Evolutionary conservation across 2,329 filamentous ascomycete genomes (phyloP).

Genomic region (Aspergillus glaucus): DNA sequence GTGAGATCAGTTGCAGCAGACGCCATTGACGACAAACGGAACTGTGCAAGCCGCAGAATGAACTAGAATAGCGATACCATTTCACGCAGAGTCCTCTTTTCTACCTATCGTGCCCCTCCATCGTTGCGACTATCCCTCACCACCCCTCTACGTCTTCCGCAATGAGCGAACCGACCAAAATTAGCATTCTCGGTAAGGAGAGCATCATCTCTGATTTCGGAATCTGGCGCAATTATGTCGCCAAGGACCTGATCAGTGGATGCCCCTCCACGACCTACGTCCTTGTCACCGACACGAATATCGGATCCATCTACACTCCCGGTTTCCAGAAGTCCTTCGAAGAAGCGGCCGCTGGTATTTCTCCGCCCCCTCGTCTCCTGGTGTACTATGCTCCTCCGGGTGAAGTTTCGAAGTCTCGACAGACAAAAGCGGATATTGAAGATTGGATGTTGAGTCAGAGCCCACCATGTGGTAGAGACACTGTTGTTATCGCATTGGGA

Average conservation of each 20-base stretch:
- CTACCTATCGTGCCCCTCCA: constrained; percentile 6
- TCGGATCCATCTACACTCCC: constrained; percentile 74
- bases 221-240: constrained; percentile 77
- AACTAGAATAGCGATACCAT: constrained; percentile 10
- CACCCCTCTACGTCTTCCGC: constrained; percentile 6
- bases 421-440: constrained; percentile 91
- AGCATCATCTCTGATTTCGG: constrained; percentile 88
- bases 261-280: constrained; percentile 86
- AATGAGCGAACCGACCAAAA: constrained; percentile 50
- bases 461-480: constrained; percentile 81
- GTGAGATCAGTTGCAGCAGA: not conserved
- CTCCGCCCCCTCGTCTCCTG: constrained; percentile 61
- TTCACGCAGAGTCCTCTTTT: constrained; percentile 12
- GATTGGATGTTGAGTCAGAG: constrained; percentile 91
- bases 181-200: constrained; percentile 80
- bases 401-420: constrained; percentile 85
- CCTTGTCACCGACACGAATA: constrained; percentile 92
- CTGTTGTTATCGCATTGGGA: constrained; percentile 87
- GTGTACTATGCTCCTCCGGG: constrained; percentile 83
- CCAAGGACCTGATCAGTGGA: constrained; percentile 70
- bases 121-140: constrained; percentile 5
- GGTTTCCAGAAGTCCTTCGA: constrained; percentile 64
- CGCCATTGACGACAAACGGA: not conserved
- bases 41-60: constrained; percentile 3
- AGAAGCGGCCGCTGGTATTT: constrained; percentile 38